These are phyloP conservation scores for Mrakiaceae sp. DNA, from an alignment of 1,284 basidiomycete genomes.

Conservation along the genomic window DNA sequence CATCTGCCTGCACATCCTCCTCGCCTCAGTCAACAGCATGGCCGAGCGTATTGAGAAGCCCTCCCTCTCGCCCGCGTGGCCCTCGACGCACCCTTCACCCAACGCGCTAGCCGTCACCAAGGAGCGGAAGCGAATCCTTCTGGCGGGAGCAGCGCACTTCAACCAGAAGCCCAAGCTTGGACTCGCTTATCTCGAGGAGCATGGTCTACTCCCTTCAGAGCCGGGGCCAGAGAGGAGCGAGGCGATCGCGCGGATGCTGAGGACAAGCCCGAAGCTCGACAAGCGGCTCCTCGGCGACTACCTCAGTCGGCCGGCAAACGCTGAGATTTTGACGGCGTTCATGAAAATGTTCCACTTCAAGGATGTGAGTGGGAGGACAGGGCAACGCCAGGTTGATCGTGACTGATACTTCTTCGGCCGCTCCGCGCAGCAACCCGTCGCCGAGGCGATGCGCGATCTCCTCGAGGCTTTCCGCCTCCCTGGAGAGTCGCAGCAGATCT, in stretches of 20 bases:
- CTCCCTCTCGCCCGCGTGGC: not conserved
- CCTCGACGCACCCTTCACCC: conserved; percentile 45
- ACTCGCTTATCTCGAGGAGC: conserved; percentile 78
- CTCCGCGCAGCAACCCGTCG: conserved; percentile 64
- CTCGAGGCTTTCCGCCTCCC: conserved; percentile 90
- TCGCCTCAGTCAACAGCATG: conserved; percentile 83
- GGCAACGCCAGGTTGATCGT: too few species aligned
- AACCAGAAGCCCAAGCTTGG: conserved; percentile 94
- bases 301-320: conserved; percentile 77
- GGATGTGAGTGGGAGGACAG: conserved; percentile 46
- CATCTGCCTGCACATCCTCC: conserved; percentile 76
- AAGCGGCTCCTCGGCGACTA: conserved; percentile 92
- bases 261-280: conserved; percentile 73
- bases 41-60: conserved; percentile 53
- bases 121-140: conserved; percentile 72
- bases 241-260: conserved; percentile 64
- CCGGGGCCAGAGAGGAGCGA: conserved; percentile 29
- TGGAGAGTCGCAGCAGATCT: conserved; percentile 90
- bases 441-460: conserved; percentile 89
- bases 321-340: conserved; percentile 76
- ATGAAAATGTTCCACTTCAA: conserved; percentile 83
- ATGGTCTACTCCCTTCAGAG: conserved; percentile 61
- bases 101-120: conserved; percentile 60
- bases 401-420: not conserved
- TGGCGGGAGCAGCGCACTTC: conserved; percentile 76